phyloP scores from a whole-genome alignment of 768 basidiomycete species.

The Scleroderma citrinum region DNA sequence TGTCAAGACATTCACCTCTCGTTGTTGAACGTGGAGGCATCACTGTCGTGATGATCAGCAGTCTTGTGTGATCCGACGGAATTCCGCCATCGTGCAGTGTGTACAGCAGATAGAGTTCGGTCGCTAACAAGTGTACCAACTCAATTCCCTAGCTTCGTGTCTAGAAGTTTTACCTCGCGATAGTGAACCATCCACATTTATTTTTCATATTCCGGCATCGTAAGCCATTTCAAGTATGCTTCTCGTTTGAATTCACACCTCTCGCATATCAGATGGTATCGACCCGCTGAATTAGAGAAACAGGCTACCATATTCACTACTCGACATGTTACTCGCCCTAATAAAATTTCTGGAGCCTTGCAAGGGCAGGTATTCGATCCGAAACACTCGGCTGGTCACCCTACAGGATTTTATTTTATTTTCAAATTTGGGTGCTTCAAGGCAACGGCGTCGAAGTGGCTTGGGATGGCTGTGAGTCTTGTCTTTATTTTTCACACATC shows the following conservation, averaged over 20 bases:
- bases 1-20: too few relatives aligned
- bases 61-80: constrained; percentile 15
- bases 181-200: constrained; percentile 75
- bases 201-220: constrained; percentile 70
- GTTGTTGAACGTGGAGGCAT: constrained; percentile 61
- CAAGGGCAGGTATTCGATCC: constrained; percentile 62
- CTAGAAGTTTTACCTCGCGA: constrained; percentile 68
- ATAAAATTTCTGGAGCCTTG: constrained; percentile 58
- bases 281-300: constrained; percentile 61
- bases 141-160: constrained; percentile 45
- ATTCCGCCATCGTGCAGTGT: constrained; percentile 49
- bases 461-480: constrained; percentile 57
- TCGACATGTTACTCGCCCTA: constrained; percentile 39
- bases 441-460: constrained; percentile 48
- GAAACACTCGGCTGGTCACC: too few relatives aligned
- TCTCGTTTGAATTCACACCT: not conserved
- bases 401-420: too few relatives aligned
- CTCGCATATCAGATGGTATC: constrained; percentile 52
- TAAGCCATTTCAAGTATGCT: constrained; percentile 28
- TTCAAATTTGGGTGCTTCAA: constrained; percentile 57
- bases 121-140: not conserved
- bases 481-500: too few relatives aligned
- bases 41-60: constrained; percentile 6
- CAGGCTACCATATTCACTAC: constrained; percentile 68
- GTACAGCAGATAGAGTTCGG: constrained; percentile 44